These are phyloP conservation scores for Penicillium canariense DNA, from an alignment of 495 filamentous ascomycete species.

Conservation along the genomic window DNA sequence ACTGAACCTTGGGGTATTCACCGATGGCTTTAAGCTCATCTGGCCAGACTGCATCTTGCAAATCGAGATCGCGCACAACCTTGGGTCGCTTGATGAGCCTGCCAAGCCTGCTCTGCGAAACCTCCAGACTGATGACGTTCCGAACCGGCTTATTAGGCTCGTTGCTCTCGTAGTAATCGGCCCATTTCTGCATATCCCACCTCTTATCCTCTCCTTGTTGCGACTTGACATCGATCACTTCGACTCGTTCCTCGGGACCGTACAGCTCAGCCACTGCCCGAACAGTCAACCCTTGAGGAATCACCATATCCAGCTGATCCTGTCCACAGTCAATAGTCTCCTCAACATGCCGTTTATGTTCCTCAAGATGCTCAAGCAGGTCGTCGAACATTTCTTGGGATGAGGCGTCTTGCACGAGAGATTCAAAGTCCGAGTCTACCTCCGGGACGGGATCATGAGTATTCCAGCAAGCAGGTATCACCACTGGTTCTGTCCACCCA, in stretches of 20 bases:
- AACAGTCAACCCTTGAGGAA: conserved; percentile 66
- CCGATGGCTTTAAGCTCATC: conserved; percentile 55
- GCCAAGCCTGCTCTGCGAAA: conserved; percentile 66
- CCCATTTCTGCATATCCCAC: conserved; percentile 72
- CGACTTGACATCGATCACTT: conserved; percentile 75
- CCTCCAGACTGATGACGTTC: conserved; percentile 76
- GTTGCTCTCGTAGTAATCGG: conserved; percentile 70
- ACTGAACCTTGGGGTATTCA: conserved; percentile 63
- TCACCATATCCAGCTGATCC: conserved; percentile 72
- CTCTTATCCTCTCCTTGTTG: conserved; percentile 66
- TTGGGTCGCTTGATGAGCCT: conserved; percentile 65
- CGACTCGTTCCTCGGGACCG: conserved; percentile 62
- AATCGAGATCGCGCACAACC: conserved; percentile 68
- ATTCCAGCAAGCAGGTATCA: conserved; percentile 67
- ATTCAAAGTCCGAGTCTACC: conserved; percentile 27
- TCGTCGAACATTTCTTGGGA: conserved; percentile 51
- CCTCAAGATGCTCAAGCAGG: conserved; percentile 38
- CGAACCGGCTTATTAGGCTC: conserved; percentile 59
- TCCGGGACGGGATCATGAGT: conserved; percentile 44
- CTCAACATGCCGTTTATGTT: conserved; percentile 41
- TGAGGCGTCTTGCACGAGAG: conserved; percentile 34
- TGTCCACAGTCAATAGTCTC: conserved; percentile 57
- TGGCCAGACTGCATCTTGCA: conserved; percentile 73
- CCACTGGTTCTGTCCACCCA: conserved; percentile 68
- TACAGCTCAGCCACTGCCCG: conserved; percentile 64